Evolutionary conservation across 1,284 basidiomycete genomes (phyloP).

Genomic region (Fereydounia khargensis): DNA sequence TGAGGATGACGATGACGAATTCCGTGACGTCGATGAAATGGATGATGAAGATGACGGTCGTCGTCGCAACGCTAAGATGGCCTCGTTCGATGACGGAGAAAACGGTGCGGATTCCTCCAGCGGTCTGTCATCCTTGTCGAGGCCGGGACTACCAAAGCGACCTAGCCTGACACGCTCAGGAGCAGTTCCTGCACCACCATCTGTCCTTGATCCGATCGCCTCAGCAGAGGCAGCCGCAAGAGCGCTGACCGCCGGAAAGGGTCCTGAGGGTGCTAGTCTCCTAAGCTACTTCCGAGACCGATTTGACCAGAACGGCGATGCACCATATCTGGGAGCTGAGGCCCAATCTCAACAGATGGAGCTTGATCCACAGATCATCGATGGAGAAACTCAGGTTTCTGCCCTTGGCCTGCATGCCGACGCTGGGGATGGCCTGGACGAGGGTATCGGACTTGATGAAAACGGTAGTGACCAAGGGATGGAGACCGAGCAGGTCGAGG

Average conservation of each 20-base stretch:
- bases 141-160: slow-evolving; percentile 32
- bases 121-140: too few relatives aligned
- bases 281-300: slow-evolving; percentile 37
- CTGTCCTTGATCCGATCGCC: slow-evolving; percentile 21
- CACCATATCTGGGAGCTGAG: too few relatives aligned
- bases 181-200: slow-evolving; percentile 28
- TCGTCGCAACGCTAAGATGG: not conserved
- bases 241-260: slow-evolving; percentile 23
- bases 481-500: slow-evolving; percentile 17
- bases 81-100: too few relatives aligned
- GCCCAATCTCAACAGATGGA: too few relatives aligned
- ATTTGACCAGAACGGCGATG: slow-evolving; percentile 4
- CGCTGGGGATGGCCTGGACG: slow-evolving; percentile 6
- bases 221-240: slow-evolving; percentile 20
- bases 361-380: slow-evolving; percentile 13
- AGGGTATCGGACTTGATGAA: slow-evolving; percentile 7
- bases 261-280: slow-evolving; percentile 21
- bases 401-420: slow-evolving; percentile 30
- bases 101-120: too few relatives aligned
- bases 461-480: slow-evolving; percentile 13
- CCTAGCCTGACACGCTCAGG: slow-evolving; percentile 41
- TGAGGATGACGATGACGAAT: slow-evolving; percentile 14
- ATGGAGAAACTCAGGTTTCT: slow-evolving; percentile 22
- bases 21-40: slow-evolving; percentile 13
- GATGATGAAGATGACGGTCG: slow-evolving; percentile 6